These are phyloP conservation scores for Leishmania tropica DNA, from an alignment of 208 protist genomes.

Conservation along the genomic window DNA sequence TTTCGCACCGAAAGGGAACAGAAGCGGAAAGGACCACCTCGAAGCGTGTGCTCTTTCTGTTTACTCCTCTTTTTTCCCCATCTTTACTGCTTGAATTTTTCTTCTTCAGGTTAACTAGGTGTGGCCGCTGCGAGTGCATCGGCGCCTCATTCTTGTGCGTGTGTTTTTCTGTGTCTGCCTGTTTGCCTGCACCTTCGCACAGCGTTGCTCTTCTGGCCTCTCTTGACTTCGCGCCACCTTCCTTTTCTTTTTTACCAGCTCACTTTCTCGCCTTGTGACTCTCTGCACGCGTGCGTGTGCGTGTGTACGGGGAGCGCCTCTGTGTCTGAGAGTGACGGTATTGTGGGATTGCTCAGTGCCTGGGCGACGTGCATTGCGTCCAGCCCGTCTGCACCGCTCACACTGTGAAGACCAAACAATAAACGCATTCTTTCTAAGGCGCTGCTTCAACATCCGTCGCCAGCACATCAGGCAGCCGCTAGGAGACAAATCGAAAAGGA, in stretches of 20 bases:
- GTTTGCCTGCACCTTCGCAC: constrained; percentile 6
- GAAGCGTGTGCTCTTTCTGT: background rate
- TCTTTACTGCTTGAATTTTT: constrained; percentile 11
- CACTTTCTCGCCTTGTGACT: constrained; percentile 6
- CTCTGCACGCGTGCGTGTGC: background rate
- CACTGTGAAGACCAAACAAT: background rate
- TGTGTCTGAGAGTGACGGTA: background rate
- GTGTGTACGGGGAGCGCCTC: background rate
- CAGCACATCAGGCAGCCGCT: background rate
- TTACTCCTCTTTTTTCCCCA: constrained; percentile 4
- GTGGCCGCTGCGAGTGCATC: background rate
- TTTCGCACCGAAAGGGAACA: background rate
- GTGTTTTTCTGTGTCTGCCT: background rate
- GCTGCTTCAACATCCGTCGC: background rate
- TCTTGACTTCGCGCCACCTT: constrained; percentile 1
- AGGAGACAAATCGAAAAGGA: background rate
- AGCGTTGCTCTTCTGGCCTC: constrained; percentile 14
- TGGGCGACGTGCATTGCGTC: background rate
- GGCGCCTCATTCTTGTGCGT: background rate
- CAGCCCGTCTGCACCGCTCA: background rate
- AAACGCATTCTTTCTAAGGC: background rate
- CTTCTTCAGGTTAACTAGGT: background rate
- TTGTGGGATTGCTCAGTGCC: background rate
- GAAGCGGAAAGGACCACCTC: background rate
- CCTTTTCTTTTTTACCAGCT: background rate